Percentiles rank a stretch among this genome's conserved stretches.
Evolutionary conservation across 495 filamentous ascomycete genomes (phyloP).

Genomic region (Saxophila tyrrhenica): DNA sequence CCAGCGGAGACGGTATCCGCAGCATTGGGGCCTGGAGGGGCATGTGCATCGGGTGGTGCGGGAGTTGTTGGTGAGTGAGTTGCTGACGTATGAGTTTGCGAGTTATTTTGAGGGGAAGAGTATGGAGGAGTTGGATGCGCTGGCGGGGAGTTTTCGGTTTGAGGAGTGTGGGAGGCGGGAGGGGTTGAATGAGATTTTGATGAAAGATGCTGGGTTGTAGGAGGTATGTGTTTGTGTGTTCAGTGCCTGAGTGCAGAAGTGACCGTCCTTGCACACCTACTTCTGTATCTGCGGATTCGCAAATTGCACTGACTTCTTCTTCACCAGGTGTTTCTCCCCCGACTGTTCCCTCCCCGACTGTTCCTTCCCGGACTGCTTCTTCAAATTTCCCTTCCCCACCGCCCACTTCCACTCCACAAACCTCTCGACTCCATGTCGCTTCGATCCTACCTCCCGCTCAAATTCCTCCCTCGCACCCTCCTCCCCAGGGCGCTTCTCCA

Average conservation of each 20-base stretch:
- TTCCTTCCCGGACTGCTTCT: too few species aligned
- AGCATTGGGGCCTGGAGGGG: constrained; percentile 43
- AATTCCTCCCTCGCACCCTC: constrained; percentile 30
- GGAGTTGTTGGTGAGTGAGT: constrained; percentile 43
- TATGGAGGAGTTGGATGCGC: constrained; percentile 42
- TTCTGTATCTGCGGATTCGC: too few species aligned
- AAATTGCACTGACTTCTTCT: too few species aligned
- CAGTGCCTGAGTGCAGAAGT: too few species aligned
- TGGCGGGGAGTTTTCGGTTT: constrained; percentile 46
- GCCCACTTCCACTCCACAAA: constrained; percentile 32
- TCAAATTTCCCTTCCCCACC: too few species aligned
- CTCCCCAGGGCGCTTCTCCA: constrained; percentile 28
- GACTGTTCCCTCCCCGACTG: too few species aligned
- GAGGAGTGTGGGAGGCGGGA: constrained; percentile 46
- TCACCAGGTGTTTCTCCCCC: too few species aligned
- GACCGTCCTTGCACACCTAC: too few species aligned
- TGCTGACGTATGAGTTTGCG: constrained; percentile 47
- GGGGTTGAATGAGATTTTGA: constrained; percentile 44
- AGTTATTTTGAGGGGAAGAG: constrained; percentile 43
- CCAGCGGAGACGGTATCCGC: constrained; percentile 37
- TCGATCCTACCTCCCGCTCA: constrained; percentile 8
- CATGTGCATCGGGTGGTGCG: constrained; percentile 43
- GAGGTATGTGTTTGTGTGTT: too few species aligned
- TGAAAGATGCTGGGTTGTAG: constrained; percentile 29
- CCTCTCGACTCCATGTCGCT: constrained; percentile 21